phyloP scores from a whole-genome alignment of 2,329 filamentous ascomycete genomes.

The Pseudonectria buxi region DNA sequence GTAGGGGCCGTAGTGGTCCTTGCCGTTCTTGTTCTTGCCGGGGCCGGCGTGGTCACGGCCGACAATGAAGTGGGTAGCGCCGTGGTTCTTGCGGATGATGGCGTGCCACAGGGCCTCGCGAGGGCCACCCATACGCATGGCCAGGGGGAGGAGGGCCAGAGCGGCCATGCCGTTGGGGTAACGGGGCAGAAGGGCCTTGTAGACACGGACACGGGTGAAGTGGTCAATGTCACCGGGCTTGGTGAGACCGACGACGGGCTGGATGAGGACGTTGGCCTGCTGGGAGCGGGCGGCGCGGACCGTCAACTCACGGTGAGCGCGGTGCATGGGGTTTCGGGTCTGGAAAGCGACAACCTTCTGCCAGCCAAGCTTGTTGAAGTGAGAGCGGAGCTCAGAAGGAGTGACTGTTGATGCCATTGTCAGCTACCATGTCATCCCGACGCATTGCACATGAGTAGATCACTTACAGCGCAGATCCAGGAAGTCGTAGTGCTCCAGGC shows the following conservation, averaged over 20 bases:
- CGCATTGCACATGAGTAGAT: background rate
- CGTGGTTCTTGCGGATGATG: constrained; percentile 99
- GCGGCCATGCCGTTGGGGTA: constrained; percentile 99
- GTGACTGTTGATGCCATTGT: constrained; percentile 52
- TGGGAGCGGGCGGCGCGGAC: constrained; percentile 92
- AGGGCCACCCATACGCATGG: constrained; percentile 98
- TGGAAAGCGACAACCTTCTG: constrained; percentile 97
- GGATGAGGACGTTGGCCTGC: constrained; percentile 97
- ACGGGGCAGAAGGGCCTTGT: constrained; percentile 90
- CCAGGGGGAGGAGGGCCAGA: constrained; percentile 85
- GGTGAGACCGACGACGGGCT: constrained; percentile 95
- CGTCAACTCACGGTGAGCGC: constrained; percentile 94
- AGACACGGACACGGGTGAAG: constrained; percentile 97
- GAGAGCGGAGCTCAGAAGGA: constrained; percentile 84
- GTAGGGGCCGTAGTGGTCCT: constrained; percentile 97
- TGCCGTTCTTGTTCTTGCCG: constrained; percentile 94
- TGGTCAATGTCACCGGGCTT: constrained; percentile 99
- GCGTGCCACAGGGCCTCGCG: constrained; percentile 99
- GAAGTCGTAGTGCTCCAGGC: constrained; percentile 97
- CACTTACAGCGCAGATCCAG: constrained; percentile 82
- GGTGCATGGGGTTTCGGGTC: constrained; percentile 98
- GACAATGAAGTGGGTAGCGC: constrained; percentile 98
- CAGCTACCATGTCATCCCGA: constrained; percentile 3
- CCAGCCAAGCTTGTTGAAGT: constrained; percentile 99
- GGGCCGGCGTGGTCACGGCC: constrained; percentile 97